Conservation (phyloP, 768 basidiomycete genomes). For the Mrakia gelida region DNA sequence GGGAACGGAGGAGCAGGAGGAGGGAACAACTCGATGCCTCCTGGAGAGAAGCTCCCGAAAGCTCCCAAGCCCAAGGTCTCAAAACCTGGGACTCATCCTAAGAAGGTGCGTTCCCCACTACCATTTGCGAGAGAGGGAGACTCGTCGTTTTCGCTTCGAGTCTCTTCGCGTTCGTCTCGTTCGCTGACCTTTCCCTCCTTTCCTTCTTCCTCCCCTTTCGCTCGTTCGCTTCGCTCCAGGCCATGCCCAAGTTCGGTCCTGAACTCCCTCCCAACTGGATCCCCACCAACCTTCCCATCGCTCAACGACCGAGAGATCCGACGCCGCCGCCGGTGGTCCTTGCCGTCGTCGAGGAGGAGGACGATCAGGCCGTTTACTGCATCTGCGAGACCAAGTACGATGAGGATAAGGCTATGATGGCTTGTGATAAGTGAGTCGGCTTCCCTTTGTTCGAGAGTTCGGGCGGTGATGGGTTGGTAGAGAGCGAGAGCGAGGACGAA, state of each 20-base stretch:
- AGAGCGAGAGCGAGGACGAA: background rate
- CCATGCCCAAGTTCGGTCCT: constrained; percentile 14
- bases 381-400: constrained; percentile 83
- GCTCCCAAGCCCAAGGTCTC: constrained; percentile 7
- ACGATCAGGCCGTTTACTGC: constrained; percentile 75
- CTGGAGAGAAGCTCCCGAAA: background rate
- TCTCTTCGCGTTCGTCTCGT: background rate
- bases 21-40: background rate
- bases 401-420: constrained; percentile 85
- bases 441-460: background rate
- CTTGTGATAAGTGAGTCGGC: constrained; percentile 71
- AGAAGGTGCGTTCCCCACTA: background rate
- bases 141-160: background rate
- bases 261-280: background rate
- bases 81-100: constrained; percentile 7
- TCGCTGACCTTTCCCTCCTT: background rate
- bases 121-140: no score
- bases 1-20: background rate
- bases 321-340: background rate
- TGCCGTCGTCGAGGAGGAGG: constrained; percentile 44
- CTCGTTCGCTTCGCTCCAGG: background rate
- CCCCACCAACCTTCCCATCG: background rate
- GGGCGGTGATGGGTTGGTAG: no score
- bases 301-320: background rate
- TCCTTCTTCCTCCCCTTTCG: background rate